These are phyloP conservation scores for Hygrophorus pudorinus DNA, from an alignment of 768 basidiomycete genomes.

Conservation along the genomic window DNA sequence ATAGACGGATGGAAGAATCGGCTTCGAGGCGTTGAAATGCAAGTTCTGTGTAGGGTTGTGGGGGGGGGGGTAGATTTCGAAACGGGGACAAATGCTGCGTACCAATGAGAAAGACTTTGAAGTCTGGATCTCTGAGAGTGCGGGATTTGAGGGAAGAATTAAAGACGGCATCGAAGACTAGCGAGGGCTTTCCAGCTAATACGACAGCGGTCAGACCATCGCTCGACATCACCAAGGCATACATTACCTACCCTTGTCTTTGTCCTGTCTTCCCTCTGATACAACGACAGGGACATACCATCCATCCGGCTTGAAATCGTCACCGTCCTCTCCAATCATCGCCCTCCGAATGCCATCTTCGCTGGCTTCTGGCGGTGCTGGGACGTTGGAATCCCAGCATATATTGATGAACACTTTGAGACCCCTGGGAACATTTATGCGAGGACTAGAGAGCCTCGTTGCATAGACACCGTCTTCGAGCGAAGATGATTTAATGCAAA, in stretches of 20 bases:
- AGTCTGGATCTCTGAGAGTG: constrained; percentile 46
- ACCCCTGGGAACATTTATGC: constrained; percentile 30
- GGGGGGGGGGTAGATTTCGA: background rate
- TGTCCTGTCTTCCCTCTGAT: constrained; percentile 50
- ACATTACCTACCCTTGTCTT: constrained; percentile 52
- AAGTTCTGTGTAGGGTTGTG: constrained; percentile 40
- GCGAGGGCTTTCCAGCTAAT: constrained; percentile 62
- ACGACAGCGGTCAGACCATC: constrained; percentile 4
- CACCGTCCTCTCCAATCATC: constrained; percentile 38
- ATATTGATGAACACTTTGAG: constrained; percentile 69
- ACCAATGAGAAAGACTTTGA: constrained; percentile 67
- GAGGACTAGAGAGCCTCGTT: constrained; percentile 9
- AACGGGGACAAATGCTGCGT: constrained; percentile 12
- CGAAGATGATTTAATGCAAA: constrained; percentile 56
- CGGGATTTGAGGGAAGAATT: constrained; percentile 51
- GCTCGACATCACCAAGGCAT: constrained; percentile 8
- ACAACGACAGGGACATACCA: constrained; percentile 68
- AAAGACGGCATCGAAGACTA: constrained; percentile 70
- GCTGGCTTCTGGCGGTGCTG: constrained; percentile 53
- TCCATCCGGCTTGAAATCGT: constrained; percentile 27
- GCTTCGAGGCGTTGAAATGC: constrained; percentile 59
- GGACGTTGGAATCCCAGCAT: constrained; percentile 58
- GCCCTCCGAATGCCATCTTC: constrained; percentile 52
- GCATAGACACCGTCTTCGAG: constrained; percentile 30
- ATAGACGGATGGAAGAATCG: constrained; percentile 48